phyloP scores from a whole-genome alignment of 495 filamentous ascomycete species.

The Trypethelium eluteriae region DNA sequence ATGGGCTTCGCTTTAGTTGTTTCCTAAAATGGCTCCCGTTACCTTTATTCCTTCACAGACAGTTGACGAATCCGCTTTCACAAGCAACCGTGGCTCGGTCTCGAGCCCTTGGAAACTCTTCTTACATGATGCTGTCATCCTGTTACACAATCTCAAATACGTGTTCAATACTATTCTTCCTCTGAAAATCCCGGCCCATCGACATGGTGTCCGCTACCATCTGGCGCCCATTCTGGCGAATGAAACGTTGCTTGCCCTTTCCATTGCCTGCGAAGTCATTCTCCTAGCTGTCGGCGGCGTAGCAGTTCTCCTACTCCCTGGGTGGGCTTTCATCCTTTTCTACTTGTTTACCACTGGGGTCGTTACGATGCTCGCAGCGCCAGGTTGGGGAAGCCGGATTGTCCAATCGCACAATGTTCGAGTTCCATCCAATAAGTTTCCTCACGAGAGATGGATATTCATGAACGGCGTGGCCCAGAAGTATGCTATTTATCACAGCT shows the following conservation, averaged over 20 bases:
- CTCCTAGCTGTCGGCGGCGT: neutral
- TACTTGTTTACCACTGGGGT: neutral
- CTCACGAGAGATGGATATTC: slow-evolving; percentile 12
- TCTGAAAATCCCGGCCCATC: neutral
- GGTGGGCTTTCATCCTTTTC: neutral
- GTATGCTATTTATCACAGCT: neutral
- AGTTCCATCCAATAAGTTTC: slow-evolving; percentile 4
- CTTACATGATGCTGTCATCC: slow-evolving; percentile 1
- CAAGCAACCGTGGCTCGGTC: slow-evolving; percentile 1
- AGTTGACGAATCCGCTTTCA: slow-evolving; percentile 5
- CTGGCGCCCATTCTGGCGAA: neutral
- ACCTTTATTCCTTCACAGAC: slow-evolving; percentile 12
- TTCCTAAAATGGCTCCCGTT: neutral
- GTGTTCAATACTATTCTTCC: slow-evolving; percentile 7
- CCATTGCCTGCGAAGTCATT: slow-evolving; percentile 5
- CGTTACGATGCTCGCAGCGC: neutral
- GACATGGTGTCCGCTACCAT: slow-evolving; percentile 6
- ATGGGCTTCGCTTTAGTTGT: too few species aligned
- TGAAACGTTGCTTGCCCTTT: slow-evolving; percentile 2
- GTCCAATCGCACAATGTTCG: neutral
- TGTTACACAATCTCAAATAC: slow-evolving; percentile 11
- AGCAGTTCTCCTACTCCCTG: neutral
- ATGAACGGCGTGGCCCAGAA: slow-evolving; percentile 11
- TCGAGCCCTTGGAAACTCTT: slow-evolving; percentile 9
- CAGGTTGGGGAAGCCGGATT: slow-evolving; percentile 1